Evolutionary conservation across 768 basidiomycete species (phyloP).

Genomic region (Agaricus subrufescens): DNA sequence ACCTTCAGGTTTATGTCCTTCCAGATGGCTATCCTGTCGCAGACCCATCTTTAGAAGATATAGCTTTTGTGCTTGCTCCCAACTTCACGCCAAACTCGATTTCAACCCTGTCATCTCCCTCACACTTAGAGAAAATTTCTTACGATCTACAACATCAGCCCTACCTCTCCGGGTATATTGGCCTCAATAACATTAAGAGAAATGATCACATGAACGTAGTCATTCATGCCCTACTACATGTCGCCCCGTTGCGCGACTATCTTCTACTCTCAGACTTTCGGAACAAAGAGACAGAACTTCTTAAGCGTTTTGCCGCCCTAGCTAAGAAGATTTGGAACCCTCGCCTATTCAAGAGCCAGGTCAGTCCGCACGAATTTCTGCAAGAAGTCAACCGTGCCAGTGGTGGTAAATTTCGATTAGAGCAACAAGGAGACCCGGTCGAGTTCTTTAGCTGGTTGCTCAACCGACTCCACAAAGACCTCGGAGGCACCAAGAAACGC

Average conservation of each 20-base stretch:
- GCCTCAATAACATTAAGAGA: conserved; percentile 94
- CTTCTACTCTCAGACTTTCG: conserved; percentile 71
- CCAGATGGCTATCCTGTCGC: conserved; percentile 96
- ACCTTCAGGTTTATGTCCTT: conserved; percentile 83
- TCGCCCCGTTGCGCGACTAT: conserved; percentile 85
- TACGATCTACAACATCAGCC: conserved; percentile 80
- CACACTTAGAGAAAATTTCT: conserved; percentile 64
- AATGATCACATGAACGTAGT: conserved; percentile 99
- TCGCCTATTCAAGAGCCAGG: conserved; percentile 93
- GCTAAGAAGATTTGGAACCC: conserved; percentile 98
- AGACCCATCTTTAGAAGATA: conserved; percentile 95
- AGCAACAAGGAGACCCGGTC: conserved; percentile 92
- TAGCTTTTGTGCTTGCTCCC: conserved; percentile 84
- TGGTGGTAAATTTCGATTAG: conserved; percentile 86
- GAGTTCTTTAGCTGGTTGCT: conserved; percentile 96
- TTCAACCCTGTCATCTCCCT: conserved; percentile 49
- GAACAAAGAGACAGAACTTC: conserved; percentile 79
- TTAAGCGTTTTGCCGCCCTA: conserved; percentile 82
- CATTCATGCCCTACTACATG: conserved; percentile 89
- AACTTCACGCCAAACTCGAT: conserved; percentile 67
- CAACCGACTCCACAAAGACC: conserved; percentile 87
- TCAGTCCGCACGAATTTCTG: conserved; percentile 97
- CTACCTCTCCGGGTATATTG: conserved; percentile 91
- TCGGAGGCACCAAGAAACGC: conserved; percentile 91
- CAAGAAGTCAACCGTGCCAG: conserved; percentile 94